Evolutionary conservation across 2,329 filamentous ascomycete species (phyloP), one percentile per base, ranked within the genome.

Genomic region (Xylariales sp.): DNA sequence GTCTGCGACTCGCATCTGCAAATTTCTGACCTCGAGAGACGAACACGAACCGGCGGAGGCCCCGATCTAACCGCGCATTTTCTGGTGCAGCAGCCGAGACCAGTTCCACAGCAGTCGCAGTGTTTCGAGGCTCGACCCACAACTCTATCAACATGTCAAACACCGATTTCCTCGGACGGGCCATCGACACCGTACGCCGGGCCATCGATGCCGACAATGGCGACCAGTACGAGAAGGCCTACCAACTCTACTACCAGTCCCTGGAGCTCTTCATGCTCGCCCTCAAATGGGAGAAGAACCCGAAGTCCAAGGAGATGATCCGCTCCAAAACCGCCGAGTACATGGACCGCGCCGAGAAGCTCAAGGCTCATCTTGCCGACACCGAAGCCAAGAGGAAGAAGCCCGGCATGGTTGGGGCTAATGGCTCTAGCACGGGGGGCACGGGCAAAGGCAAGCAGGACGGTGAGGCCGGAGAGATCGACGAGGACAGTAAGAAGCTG

Each of bases 221-320:
- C 31, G 90, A 88, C 60, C 88, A 97, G 61, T 98, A 98, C 67
- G 89, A 96, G 56, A 91, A 94, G 65, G 93, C 93, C 40, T 97
- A 97, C 63, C 87, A 95, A 60, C 76, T 85, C 46, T 98, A 98
- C 78, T 96, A 95, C 72, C 83, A 88, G 51, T 84, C 91, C 36
- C 85, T 98, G 52, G 91, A 98, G 67, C 81, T 97, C 41, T 98
- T 97, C 74, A 95, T 98, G 86, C 85, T 97, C 44, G 93, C 93
- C 23, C 76, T 98, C 43, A 98, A 98, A 74, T 98, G 91, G 91
- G 93, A 98, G 71, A 98, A 97, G 78, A 97, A 96, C 69, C 82
- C 86, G 47, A 91, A 90, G 54, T 90, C 88, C 47, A 97, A 97
- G 72, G 89, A 94, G 60, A 95, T 95, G 78, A 96, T 98, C 63